Base-by-base conservation (phyloP, 2,329 filamentous ascomycete species). In the Fusarium begoniae region DNA sequence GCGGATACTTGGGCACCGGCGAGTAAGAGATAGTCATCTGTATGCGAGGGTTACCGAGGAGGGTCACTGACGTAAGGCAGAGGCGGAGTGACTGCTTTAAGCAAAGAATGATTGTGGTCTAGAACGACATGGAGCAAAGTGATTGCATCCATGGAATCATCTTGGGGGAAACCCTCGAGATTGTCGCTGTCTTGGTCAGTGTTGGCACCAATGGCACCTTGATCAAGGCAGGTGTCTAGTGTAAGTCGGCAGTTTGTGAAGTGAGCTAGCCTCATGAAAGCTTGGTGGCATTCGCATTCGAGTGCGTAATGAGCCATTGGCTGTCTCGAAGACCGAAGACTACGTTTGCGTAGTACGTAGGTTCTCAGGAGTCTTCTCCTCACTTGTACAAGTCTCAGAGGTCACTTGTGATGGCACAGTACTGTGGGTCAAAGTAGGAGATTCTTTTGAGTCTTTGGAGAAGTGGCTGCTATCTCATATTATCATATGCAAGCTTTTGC, bases 251-350 rank as follows among this genome's bases (percentile, higher is more conserved):
- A 43, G 22, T 56, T 24, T 15, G 26, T 17, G 7, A 18, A 24
- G 20, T 22, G 40, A 24, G 32, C 40, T 58, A 44, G 38, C 22
- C 9, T 32, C 2, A n/a, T 18, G 8, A 50, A 18, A 32, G 2
- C 11, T 55, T 35, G 10, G 4, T 35, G 6, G 3, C 3, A 18
- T 43, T 24, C 20, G 26, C 15, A 26, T 26, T 32, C 1, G 22
- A 35, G 35, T 48, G 32, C 61, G 54, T 61, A 63, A 63, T 41
- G 18, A 60, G n/a, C n/a, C n/a, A n/a, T n/a, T 61, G 35, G 43
- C 18, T 28, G 35, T 61, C 43, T 15, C 20, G 10, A 20, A 28
- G 6, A 30, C 6, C 6, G 28, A 40, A 41, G 61, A 35, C n/a
- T 63, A 30, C 35, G 41, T 50, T 22, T 60, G 32, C 22, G 32